phyloP scores from a whole-genome alignment of 306 rosid species.

The Cercis canadensis region DNA sequence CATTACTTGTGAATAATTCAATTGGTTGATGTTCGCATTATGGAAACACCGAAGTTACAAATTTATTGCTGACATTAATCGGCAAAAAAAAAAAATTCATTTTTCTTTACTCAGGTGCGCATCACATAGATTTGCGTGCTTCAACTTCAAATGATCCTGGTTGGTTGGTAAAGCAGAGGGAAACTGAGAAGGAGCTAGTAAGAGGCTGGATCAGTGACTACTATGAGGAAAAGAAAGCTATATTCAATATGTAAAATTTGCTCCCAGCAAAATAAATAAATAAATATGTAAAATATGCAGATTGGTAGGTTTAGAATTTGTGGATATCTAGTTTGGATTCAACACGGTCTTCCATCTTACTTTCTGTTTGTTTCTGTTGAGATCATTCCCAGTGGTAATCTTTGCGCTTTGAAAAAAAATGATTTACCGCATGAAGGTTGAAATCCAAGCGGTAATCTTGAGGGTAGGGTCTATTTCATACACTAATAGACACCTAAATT shows the following conservation, averaged over 20 bases:
- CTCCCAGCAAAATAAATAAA: no score
- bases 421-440: no score
- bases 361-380: no score
- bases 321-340: no score
- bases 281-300: no score
- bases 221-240: constrained; percentile 43
- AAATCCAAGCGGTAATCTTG: no score
- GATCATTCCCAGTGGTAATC: no score
- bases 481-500: no score
- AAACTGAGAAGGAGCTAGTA: constrained; percentile 64
- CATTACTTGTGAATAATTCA: not conserved
- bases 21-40: not conserved
- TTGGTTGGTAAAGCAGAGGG: constrained; percentile 81
- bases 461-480: no score
- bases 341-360: no score
- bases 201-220: constrained; percentile 68
- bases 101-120: constrained; percentile 61
- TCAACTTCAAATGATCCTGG: constrained; percentile 69
- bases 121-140: constrained; percentile 82
- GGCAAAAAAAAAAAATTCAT: not conserved
- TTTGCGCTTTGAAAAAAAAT: no score
- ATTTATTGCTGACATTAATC: not conserved
- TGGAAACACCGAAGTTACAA: constrained; percentile 5
- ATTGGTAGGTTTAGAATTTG: no score
- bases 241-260: constrained; percentile 35